phyloP scores from a whole-genome alignment of 179 eudicot genomes.

The Amaranthus tricolor region DNA sequence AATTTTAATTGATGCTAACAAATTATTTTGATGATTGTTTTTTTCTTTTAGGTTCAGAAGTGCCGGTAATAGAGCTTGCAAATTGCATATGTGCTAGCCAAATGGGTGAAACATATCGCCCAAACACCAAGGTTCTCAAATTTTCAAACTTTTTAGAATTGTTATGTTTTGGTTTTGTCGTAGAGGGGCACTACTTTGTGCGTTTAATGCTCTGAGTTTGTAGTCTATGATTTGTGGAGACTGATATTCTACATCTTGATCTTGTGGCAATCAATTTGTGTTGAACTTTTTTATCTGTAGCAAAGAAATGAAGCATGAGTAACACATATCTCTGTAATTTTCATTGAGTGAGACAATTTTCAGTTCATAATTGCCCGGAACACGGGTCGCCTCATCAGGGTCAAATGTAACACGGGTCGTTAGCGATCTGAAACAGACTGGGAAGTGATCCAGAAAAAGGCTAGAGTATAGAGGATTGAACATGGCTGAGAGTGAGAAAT shows the following conservation, averaged over 20 bases:
- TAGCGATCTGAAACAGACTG: too few species aligned
- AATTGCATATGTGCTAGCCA: constrained; percentile 64
- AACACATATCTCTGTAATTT: too few species aligned
- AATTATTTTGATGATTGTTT: background rate
- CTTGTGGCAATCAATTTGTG: too few species aligned
- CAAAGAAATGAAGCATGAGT: too few species aligned
- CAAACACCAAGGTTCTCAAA: constrained; percentile 39
- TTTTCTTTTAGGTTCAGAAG: constrained; percentile 61
- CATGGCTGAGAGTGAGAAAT: too few species aligned
- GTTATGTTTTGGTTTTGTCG: constrained; percentile 6
- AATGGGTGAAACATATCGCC: constrained; percentile 34
- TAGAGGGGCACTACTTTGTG: background rate
- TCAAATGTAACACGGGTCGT: too few species aligned
- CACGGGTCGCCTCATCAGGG: too few species aligned
- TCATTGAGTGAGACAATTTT: too few species aligned
- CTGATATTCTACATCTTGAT: background rate
- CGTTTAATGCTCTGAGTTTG: background rate
- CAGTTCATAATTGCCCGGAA: too few species aligned
- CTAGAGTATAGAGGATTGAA: too few species aligned
- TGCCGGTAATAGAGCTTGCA: constrained; percentile 64
- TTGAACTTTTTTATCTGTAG: too few species aligned
- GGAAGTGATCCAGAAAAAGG: too few species aligned
- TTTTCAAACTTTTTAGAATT: background rate
- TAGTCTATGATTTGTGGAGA: background rate
- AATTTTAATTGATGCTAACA: constrained; percentile 1